phyloP scores from a whole-genome alignment of 1,284 basidiomycete genomes.

The Ganoderma lucidum region DNA sequence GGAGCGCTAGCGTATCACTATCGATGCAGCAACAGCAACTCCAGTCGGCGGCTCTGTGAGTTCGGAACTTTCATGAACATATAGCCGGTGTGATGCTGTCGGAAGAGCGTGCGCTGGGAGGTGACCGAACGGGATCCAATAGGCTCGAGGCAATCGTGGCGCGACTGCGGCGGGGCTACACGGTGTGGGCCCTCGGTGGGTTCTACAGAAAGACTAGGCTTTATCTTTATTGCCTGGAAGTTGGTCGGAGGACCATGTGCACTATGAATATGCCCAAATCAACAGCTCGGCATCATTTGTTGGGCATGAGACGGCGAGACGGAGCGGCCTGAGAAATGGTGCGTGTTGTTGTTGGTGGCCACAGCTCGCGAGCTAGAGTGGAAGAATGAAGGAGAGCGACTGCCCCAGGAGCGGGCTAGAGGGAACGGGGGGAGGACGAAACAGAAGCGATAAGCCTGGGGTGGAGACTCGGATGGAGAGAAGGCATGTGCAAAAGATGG shows the following conservation, averaged over 20 bases:
- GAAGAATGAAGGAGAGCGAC: neutral
- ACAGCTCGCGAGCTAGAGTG: neutral
- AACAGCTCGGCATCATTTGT: slow-evolving; percentile 7
- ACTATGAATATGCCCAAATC: slow-evolving; percentile 9
- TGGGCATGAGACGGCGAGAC: slow-evolving; percentile 1
- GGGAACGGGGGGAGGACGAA: neutral
- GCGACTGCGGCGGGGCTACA: slow-evolving; percentile 9
- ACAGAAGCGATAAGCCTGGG: neutral
- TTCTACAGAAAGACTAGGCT: slow-evolving; percentile 7
- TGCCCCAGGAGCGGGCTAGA: neutral
- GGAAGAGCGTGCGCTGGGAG: neutral
- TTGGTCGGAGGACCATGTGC: neutral
- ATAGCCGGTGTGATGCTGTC: slow-evolving; percentile 1
- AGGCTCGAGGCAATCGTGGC: slow-evolving; percentile 6
- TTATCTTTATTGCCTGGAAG: neutral
- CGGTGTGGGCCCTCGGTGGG: neutral
- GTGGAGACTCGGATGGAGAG: neutral
- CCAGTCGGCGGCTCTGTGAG: neutral
- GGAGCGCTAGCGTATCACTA: neutral
- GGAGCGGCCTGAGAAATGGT: slow-evolving; percentile 7
- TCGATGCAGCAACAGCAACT: neutral
- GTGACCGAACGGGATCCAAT: slow-evolving; percentile 2
- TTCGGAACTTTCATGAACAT: neutral
- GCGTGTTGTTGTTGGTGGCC: neutral
- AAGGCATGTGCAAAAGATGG: neutral